Base-by-base conservation (phyloP, 192 early-diverging fungal species). In the Umbelopsis sp. region DNA sequence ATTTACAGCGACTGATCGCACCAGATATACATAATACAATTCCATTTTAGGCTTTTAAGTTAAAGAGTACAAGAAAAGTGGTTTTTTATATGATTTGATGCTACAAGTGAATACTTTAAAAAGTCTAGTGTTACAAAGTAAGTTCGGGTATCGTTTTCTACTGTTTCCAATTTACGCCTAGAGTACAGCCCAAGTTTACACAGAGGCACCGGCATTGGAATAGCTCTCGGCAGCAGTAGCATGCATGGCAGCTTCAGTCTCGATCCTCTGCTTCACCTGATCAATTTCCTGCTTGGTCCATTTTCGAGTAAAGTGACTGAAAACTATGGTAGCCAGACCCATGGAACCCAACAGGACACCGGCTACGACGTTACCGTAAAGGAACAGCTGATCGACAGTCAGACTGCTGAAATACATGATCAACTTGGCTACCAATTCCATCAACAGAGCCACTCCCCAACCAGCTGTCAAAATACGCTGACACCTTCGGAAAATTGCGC, bases 361-460 rank as follows among this genome's bases (percentile, higher is more conserved):
- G 27, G 78, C 21, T 21, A 83, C 76, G 21, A 83, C 67, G 58
- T 80, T 83, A 48, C 73, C 69, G 50, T 67, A 71, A 41, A 75
- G 64, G 9, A 83, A 71, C 27, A 83, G 58, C 7, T 79, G 71
- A 21, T 83, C 81, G 65, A 83, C 41, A 44, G 66, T 51, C 70
- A 78, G 47, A 22, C 64, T 55, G 61, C 75, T 80, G 41, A 73
- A 30, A 37, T 78, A 72, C 73, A 82, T 71, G 44, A 80, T 69
- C 6, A 82, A n/a, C 64, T 71, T 77, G 67, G 76, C 53, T 22
- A 74, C 49, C 72, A 82, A 82, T 52, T 82, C 81, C 21, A 73
- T 49, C 65, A 82, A 53, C 35, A 82, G 64, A n/a, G 53, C 49
- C 18, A 69, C 44, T 9, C 70, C 81, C 81, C 81, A 82, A 1